Evolutionary conservation across 305 asterid species (phyloP), one percentile per base, ranked within the genome.

Genomic region (Petunia hybrid): DNA sequence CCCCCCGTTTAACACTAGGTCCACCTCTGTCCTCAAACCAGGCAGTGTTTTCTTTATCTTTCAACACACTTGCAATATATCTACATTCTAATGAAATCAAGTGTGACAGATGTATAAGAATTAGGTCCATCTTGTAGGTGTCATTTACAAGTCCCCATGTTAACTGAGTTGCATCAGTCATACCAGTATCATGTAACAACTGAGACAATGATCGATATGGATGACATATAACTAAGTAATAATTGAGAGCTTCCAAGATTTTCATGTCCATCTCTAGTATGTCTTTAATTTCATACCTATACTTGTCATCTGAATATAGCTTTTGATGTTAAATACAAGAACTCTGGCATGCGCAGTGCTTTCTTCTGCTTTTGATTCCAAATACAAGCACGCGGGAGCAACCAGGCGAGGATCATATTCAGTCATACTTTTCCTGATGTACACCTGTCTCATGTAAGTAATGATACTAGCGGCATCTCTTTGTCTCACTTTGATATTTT

Each of bases 171-270:
- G 92, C 87, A 82, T 93, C 98, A 62, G 42, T 86, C 98, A 94
- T 91, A 64, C 97, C 92, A 85, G 97, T 94, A 85, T 94, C 97
- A 83, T 88, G 97, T 84, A 93, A 97, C 86, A 91, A 86, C 98
- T 89, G 91, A 78, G 96, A 60, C 70, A 94, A 84, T 76, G 90
- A 87, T 70, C 92, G 93, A 81, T 94, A 93, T 81, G 98, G 97
- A 87, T 94, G 98, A 89, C 85, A 94, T 56, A 94, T 94, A 80
- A 94, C 94, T 86, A 94, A 87, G 80, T 22, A 22, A 22, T 22
- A 22, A 22, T 22, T 22, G 31, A 22, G 31, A 22, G 31, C 31
- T 22, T 22, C 31, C 31, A 22, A 22, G 31, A 22, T 22, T 22
- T 22, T 22, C 31, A 22, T 22, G 31, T 22, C 31, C 31, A 22